These are phyloP conservation scores for Xylaria multiplex DNA, from an alignment of 2,329 filamentous ascomycete species.

Conservation along the genomic window DNA sequence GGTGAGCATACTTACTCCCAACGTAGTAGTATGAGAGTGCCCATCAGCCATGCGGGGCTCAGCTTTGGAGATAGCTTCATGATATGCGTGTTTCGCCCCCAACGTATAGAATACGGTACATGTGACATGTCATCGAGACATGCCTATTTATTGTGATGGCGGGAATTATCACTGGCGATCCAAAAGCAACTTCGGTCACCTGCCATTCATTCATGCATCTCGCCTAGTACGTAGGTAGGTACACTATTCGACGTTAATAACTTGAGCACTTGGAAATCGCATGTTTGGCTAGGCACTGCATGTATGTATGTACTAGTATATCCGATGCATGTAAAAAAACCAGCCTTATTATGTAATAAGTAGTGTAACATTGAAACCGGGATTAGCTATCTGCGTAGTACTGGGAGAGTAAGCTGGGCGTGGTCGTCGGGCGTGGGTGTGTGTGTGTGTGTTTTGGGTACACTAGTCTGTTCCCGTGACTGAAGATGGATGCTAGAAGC, in stretches of 20 bases:
- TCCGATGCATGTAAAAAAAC: background rate
- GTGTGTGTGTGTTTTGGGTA: too few relatives aligned
- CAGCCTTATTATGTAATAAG: conserved; percentile 9
- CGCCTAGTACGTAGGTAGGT: background rate
- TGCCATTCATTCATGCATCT: background rate
- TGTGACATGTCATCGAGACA: too few relatives aligned
- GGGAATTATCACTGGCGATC: background rate
- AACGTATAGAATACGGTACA: too few relatives aligned
- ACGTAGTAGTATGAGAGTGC: too few relatives aligned
- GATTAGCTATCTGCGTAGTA: background rate
- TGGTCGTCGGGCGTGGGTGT: too few relatives aligned
- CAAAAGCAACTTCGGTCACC: background rate
- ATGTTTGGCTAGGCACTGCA: background rate
- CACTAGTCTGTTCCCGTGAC: conserved; percentile 7
- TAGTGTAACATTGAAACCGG: background rate
- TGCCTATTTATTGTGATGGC: too few relatives aligned
- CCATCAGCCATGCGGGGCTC: background rate
- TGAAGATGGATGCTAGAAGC: conserved; percentile 10
- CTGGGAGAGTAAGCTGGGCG: too few relatives aligned
- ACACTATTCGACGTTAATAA: too few relatives aligned
- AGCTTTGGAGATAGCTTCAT: background rate
- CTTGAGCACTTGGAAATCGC: background rate
- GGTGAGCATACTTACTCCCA: background rate
- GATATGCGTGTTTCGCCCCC: too few relatives aligned
- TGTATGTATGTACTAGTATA: background rate